phyloP scores from a whole-genome alignment of 495 filamentous ascomycete species.

The Penicillium waksmanii region DNA sequence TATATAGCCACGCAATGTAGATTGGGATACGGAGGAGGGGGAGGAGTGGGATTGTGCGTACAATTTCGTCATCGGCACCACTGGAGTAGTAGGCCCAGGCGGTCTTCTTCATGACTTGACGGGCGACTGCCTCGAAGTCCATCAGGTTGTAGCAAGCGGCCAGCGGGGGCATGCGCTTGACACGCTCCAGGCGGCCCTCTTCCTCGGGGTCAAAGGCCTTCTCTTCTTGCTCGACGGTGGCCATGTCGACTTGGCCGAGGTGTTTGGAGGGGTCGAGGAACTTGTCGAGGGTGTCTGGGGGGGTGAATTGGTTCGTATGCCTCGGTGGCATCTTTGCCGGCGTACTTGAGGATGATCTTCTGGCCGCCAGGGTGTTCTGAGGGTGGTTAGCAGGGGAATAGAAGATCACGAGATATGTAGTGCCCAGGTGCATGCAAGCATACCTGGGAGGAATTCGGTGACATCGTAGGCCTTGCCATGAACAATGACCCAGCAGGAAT shows the following conservation, averaged over 20 bases:
- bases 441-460: constrained; percentile 79
- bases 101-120: constrained; percentile 86
- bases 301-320: constrained; percentile 95
- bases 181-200: constrained; percentile 70
- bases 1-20: not conserved
- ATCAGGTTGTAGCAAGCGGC: constrained; percentile 92
- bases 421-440: not conserved
- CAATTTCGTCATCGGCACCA: constrained; percentile 96
- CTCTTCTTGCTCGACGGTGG: constrained; percentile 73
- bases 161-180: constrained; percentile 77
- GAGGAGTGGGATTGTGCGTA: constrained; percentile 44
- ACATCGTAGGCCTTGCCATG: constrained; percentile 93
- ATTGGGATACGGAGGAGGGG: not conserved
- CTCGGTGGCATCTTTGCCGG: constrained; percentile 80
- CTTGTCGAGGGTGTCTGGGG: constrained; percentile 72
- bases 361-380: constrained; percentile 83
- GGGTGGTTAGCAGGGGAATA: constrained; percentile 1
- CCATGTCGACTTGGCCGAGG: constrained; percentile 89
- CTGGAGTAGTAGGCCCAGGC: constrained; percentile 98
- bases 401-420: not conserved
- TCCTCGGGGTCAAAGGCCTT: constrained; percentile 78
- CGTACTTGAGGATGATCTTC: constrained; percentile 81
- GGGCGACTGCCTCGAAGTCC: constrained; percentile 93
- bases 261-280: constrained; percentile 87
- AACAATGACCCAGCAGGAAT: constrained; percentile 83